A percentile compares a stretch with the other conserved stretches of the same genome.
Evolutionary conservation across 2,329 filamentous ascomycete genomes (phyloP).

Genomic region (Geosmithia putterillii): DNA sequence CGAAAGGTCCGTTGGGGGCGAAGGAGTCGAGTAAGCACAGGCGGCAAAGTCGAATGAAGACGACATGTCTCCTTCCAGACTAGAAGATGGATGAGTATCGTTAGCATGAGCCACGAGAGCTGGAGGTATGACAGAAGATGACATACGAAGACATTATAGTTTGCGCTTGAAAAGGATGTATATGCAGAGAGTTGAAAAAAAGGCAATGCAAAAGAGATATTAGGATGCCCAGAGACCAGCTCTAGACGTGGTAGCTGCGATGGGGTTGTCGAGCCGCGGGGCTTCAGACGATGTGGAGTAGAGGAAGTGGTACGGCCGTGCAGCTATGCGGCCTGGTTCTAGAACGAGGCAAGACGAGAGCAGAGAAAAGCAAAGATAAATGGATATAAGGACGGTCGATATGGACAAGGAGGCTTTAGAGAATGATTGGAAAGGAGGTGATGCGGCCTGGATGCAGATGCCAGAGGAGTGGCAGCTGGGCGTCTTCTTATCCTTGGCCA

Average conservation of each 20-base stretch:
- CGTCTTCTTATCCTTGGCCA: conserved; percentile 14
- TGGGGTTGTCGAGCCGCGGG: not conserved
- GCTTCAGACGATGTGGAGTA: not conserved
- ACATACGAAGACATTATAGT: conserved; percentile 4
- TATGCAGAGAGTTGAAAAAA: not conserved
- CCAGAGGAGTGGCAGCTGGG: conserved; percentile 8
- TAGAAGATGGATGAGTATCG: not conserved
- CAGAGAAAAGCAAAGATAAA: not conserved
- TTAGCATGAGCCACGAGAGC: not conserved
- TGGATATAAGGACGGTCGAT: not conserved
- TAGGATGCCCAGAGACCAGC: conserved; percentile 2
- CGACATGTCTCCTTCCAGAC: conserved; percentile 5
- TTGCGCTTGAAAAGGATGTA: not conserved
- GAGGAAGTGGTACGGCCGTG: not conserved
- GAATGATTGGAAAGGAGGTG: conserved; percentile 8
- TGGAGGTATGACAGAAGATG: not conserved
- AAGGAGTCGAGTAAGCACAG: conserved; percentile 4
- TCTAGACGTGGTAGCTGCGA: conserved; percentile 1
- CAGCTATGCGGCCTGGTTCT: not conserved
- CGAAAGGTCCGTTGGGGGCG: conserved; percentile 5
- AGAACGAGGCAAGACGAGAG: not conserved
- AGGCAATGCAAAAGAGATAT: not conserved
- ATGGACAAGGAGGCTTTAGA: conserved; percentile 2
- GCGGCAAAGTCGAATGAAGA: conserved; percentile 1
- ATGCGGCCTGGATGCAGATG: not conserved